Base-by-base conservation (phyloP, 441 rosid genomes). In the Arabidopsis lyrata region DNA sequence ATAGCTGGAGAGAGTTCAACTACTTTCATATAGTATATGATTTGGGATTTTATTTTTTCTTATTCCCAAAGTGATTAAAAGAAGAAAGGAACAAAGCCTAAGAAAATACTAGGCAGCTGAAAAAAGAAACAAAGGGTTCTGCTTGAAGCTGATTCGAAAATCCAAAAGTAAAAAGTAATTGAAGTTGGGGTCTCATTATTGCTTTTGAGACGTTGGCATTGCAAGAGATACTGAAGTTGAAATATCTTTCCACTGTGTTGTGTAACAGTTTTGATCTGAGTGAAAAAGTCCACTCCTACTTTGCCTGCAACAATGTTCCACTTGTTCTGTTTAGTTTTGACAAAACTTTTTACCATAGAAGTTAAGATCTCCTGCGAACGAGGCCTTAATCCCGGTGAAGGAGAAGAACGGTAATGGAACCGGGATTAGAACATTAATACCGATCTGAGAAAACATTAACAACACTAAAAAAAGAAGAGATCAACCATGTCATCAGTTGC, bases 211-310 rank as follows among this genome's bases (percentile, higher is more conserved):
- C 7, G 95, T 93, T 11, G 98, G 98, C 98, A 93, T 93, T 44
- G 96, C 98, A 32, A 93, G 85, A 29, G 96, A 93, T 60, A 91
- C 88, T 42, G 90, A 85, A 9, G 78, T 83, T 2, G 93, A 91
- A 69, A 88, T 83, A 78, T 87, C 96, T 83, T 90, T 91, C 98
- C 98, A 91, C 63, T 91, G 97, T 91, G 97, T 68, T 94, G 98
- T 49, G 98, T 91, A 27, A 94, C 79, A 39, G 97, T 94, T 73
- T 91, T 94, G 71, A 90, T 87, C 78, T 88, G 98, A 66, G 98
- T 91, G 86, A 72, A 91, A 72, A 94, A 94, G 64, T 90, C 81
- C 0, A 90, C 97, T 68, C 98, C 96, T 8, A 97, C 93, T 82
- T 91, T 94, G 58, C 98, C 98, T 94, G 86, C 74, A 82, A 68